Evolutionary conservation across 768 basidiomycete species (phyloP).

Genomic region (Dendrothele bispora): DNA sequence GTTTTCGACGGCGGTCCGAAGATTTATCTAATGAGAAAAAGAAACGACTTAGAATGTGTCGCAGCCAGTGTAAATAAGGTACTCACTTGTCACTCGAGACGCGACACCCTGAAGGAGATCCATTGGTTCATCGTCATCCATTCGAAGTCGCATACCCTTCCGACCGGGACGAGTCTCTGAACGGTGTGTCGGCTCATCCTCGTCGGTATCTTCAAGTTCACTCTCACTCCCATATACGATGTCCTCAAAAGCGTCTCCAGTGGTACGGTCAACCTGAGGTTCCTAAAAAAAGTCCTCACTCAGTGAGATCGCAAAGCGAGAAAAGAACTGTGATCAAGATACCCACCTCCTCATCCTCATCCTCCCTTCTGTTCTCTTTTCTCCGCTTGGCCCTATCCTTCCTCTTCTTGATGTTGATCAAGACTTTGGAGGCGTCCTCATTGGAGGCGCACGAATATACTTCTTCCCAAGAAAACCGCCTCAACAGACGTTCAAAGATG

Average conservation of each 20-base stretch:
- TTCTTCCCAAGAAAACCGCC: slow-evolving; percentile 87
- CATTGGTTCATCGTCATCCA: slow-evolving; percentile 93
- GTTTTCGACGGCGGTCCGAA: slow-evolving; percentile 61
- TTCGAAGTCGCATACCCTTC: slow-evolving; percentile 65
- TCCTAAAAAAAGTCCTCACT: slow-evolving; percentile 29
- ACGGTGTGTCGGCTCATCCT: slow-evolving; percentile 42
- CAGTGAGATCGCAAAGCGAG: slow-evolving; percentile 3
- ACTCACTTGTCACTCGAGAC: slow-evolving; percentile 69
- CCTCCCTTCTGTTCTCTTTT: slow-evolving; percentile 62
- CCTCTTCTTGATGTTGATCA: slow-evolving; percentile 92
- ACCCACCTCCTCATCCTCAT: slow-evolving; percentile 54
- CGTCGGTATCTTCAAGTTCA: slow-evolving; percentile 75
- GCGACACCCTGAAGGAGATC: slow-evolving; percentile 86
- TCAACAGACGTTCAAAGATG: slow-evolving; percentile 93
- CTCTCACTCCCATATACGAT: slow-evolving; percentile 96
- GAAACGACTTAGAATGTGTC: not conserved
- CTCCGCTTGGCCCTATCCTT: slow-evolving; percentile 93
- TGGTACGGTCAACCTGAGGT: slow-evolving; percentile 46
- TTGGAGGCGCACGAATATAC: slow-evolving; percentile 73
- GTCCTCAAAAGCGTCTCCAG: slow-evolving; percentile 94
- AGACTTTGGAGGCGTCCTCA: slow-evolving; percentile 83
- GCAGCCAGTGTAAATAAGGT: not conserved
- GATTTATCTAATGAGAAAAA: slow-evolving; percentile 34
- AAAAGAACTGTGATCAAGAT: not conserved
- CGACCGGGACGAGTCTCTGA: slow-evolving; percentile 28